A percentile compares a stretch with the other conserved stretches of the same genome.
Evolutionary conservation across 441 rosid species (phyloP).

Genomic region (Adansonia grandidieri): DNA sequence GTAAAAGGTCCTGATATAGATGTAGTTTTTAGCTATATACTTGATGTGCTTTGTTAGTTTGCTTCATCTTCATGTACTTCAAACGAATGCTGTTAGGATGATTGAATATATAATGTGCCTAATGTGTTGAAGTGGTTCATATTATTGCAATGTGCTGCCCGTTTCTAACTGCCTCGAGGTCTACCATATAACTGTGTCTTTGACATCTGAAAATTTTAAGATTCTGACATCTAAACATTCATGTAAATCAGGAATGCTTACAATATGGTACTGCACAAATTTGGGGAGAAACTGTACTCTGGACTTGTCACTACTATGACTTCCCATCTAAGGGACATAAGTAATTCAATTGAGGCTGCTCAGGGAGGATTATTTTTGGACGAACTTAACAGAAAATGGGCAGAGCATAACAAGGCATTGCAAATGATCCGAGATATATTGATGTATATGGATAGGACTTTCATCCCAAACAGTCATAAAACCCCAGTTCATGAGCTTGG

Average conservation of each 20-base stretch:
- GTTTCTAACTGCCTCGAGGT: not conserved
- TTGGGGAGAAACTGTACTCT: slow-evolving; percentile 63
- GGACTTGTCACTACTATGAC: slow-evolving; percentile 70
- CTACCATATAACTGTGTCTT: not conserved
- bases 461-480: slow-evolving; percentile 61
- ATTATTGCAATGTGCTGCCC: not conserved
- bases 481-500: slow-evolving; percentile 80
- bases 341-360: slow-evolving; percentile 60
- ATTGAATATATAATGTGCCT: not conserved
- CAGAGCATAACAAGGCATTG: slow-evolving; percentile 73
- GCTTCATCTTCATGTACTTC: not conserved
- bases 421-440: slow-evolving; percentile 80
- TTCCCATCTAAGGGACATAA: slow-evolving; percentile 60
- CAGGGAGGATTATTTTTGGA: slow-evolving; percentile 72
- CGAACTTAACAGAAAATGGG: slow-evolving; percentile 75
- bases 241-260: slow-evolving; percentile 60
- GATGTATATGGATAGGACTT: slow-evolving; percentile 82
- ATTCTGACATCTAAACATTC: slow-evolving; percentile 15
- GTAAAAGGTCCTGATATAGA: not conserved
- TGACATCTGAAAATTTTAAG: not conserved
- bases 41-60: not conserved
- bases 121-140: not conserved
- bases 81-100: not conserved
- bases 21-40: not conserved
- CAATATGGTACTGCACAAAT: slow-evolving; percentile 80